Evolutionary conservation across 139 green algal genomes (phyloP), one percentile per base, ranked within the genome.

Genomic region (Edaphochlamys debaryana): DNA sequence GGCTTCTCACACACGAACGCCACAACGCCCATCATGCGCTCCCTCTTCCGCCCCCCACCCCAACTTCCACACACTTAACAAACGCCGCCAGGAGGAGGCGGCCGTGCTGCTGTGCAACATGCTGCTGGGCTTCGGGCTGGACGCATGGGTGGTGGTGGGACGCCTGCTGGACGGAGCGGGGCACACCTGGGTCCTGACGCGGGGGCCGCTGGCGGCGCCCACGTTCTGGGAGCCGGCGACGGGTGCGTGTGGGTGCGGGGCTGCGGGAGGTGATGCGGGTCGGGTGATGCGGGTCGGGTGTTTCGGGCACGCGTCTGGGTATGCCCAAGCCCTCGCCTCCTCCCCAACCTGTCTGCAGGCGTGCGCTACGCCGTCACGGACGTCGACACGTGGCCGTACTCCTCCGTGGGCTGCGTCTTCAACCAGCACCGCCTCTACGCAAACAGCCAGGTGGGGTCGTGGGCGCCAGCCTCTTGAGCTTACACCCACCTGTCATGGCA

Each of bases 111-210:
- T 93, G 75, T 88, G 80, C 68, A n/a, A 36, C 17, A 60, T 94
- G 82, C 74, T 94, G n/a, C 86, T 94, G 22, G 91, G 91, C 30
- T 94, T 92, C 84, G 89, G 87, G 0, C 73, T 93, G 80, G 91
- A 94, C 80, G 91, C 91, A 0, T 94, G 81, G 73, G 87, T 93
- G 23, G 71, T 73, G 36, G 80, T 91, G 74, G 91, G 89, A 8
- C 81, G 86, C 17, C 66, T 90, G 71, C 63, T 48, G 15, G 58
- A 82, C 29, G 72, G 85, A 36, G 42, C 27, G 8, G 60, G 79
- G 38, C 88, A 92, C 79, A 87, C 76, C 27, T 94, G 91, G 91
- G 91, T 93, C 19, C 56, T 91, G 32, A 92, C 85, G 32, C 69
- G 84, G 1, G 84, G 80, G 19, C 67, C 84, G 23, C 72, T 79